Base-by-base conservation (phyloP, 1,284 basidiomycete genomes). In the Trichosporon sp. region DNA sequence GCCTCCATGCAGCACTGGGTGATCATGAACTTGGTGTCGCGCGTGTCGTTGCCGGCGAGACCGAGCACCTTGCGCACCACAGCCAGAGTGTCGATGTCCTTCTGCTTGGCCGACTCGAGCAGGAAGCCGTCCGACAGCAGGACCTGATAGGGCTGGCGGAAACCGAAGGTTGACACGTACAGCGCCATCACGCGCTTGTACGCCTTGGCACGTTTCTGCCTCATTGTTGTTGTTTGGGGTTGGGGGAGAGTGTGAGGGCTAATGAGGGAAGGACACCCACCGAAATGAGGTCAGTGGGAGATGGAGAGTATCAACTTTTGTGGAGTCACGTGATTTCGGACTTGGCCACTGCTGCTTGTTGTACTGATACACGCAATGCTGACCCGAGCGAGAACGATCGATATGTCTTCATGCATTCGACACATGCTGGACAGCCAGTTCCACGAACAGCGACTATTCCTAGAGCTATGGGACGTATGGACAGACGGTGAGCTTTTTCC, bases 1-100 rank as follows among this genome's bases (percentile, higher is more conserved):
- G 93, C 92, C 75, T 94, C 90, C 68, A 98, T 92, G 80, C 91
- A 94, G 81, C 95, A 98, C 81, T 97, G 95, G 0, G 95, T 96
- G 81, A 98, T 96, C 94, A 98, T 59, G 40, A 65, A 59, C 12
- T 35, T 48, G 31, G 3, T n/a, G 35, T n/a, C 32, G 43, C 11
- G 6, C 21, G 64, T 67, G 32, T 65, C 43, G 16, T 11, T 37
- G 21, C 26, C 87, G 43, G 93, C 90, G 10, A 86, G 86, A 54
- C 86, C 84, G 32, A 97, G 84, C 78, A 94, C 91, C 77, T 92
- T 91, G 51, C 85, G 82, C 68, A 96, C 86, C 0, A 63, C 31
- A 16, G 19, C 32, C 69, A 96, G 91, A 19, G 91, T 85, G 80
- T 92, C 92, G 19, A 72, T 48, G 54, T 74, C 73, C 59, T 43